Conservation (phyloP, 169 alveolate species). For the Cryptosporidium bovis region DNA sequence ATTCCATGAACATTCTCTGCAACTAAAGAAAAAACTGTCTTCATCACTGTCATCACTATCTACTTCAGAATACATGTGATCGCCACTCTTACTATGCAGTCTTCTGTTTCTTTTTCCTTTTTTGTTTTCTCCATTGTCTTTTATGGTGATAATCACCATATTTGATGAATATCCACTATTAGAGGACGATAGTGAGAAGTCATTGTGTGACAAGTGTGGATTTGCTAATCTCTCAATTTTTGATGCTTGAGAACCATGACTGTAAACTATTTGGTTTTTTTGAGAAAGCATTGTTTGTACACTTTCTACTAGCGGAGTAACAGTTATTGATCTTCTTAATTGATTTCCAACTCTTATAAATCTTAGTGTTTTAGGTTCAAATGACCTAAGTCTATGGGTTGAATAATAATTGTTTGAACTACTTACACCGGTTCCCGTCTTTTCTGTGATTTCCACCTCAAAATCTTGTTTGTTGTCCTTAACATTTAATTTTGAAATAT, state of each 20-base stretch:
- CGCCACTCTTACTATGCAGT: neutral
- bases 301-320: slow-evolving; percentile 32
- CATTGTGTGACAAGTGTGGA: slow-evolving; percentile 7
- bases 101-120: neutral
- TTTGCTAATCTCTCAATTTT: slow-evolving; percentile 15
- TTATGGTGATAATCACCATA: slow-evolving; percentile 49
- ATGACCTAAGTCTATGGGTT: neutral
- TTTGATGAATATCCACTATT: neutral
- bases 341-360: slow-evolving; percentile 57
- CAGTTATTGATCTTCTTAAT: slow-evolving; percentile 68
- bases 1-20: slow-evolving; percentile 75
- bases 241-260: neutral
- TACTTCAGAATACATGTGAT: neutral
- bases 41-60: slow-evolving; percentile 48
- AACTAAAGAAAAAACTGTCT: slow-evolving; percentile 15
- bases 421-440: neutral
- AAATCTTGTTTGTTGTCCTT: slow-evolving; percentile 3
- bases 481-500: neutral
- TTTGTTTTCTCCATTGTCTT: slow-evolving; percentile 19
- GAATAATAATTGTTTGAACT: neutral
- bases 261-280: neutral
- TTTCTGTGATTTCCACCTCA: neutral
- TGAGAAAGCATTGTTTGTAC: neutral
- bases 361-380: slow-evolving; percentile 32
- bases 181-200: neutral